Percentiles rank a stretch among this genome's conserved stretches.
Conservation (phyloP, 306 rosid species). For the Cercis canadensis region DNA sequence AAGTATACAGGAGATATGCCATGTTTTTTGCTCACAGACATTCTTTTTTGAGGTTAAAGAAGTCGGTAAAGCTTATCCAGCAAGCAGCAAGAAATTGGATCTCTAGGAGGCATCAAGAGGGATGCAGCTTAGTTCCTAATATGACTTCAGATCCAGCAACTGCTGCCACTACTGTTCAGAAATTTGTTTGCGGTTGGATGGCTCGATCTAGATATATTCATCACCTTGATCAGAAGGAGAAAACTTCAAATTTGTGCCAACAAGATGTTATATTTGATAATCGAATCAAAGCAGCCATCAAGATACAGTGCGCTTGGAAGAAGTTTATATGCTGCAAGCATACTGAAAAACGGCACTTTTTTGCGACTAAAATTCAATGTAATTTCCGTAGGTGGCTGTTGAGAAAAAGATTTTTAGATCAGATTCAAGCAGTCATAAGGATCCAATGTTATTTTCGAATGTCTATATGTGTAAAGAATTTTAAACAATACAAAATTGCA, state of each 20-base stretch:
- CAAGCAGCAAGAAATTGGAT: conserved; percentile 62
- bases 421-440: conserved; percentile 59
- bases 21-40: conserved; percentile 49
- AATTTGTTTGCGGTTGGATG: conserved; percentile 61
- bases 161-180: conserved; percentile 63
- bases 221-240: conserved; percentile 44
- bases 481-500: conserved; percentile 51
- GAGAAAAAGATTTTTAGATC: conserved; percentile 61
- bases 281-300: conserved; percentile 51
- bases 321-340: conserved; percentile 39
- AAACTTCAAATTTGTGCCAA: conserved; percentile 29
- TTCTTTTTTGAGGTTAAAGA: conserved; percentile 53
- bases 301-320: conserved; percentile 64
- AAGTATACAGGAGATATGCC: conserved; percentile 45
- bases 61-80: conserved; percentile 60
- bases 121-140: conserved; percentile 27
- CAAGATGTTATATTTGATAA: conserved; percentile 40
- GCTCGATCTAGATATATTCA: conserved; percentile 45
- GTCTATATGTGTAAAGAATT: conserved; percentile 65
- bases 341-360: conserved; percentile 44
- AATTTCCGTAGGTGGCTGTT: conserved; percentile 60
- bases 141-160: conserved; percentile 30
- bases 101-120: conserved; percentile 45
- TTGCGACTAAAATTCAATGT: conserved; percentile 70
- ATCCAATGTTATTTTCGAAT: conserved; percentile 72